Evolutionary conservation across 257 asterid genomes (phyloP), one percentile per base, ranked within the genome.

Genomic region (Forsythia viridissima): DNA sequence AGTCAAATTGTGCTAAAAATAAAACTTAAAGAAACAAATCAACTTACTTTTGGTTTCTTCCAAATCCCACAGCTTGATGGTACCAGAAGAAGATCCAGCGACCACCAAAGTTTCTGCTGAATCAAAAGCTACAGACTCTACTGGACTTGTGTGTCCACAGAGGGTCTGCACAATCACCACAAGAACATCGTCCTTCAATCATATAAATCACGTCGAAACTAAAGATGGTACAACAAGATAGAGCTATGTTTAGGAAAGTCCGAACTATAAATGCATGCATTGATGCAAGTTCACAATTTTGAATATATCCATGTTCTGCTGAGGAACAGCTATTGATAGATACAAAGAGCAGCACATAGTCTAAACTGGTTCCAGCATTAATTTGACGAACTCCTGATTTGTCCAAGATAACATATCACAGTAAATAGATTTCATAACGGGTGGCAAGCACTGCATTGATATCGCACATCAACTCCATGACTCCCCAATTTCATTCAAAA

Each of bases 11-110:
- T n/a, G 12, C 20, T 13, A 55, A 70, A 59, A 44, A 43, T 18
- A 72, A 65, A 57, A 24, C 73, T 59, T 75, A 72, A 67, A 55
- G 76, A 75, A 69, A 79, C 55, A 43, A 71, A 44, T 73, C 44
- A 65, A 82, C 97, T 83, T 83, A 95, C 99, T 91, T 84, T 93
- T 93, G 70, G 96, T 89, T 86, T 96, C 98, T 87, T 93, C 98
- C 80, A 96, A 83, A 85, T 96, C 99, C 99, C 99, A 96, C 88
- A 96, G 80, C 78, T 93, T 93, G 80, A 96, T 89, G 82, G 92
- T 91, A 78, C 99, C 98, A 75, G 98, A 92, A 69, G 99, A 93
- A 75, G 99, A 91, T 84, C 99, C 99, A 83, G 97, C 98, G 63
- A 82, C 87, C 86, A 92, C 99, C 82, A 90, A 87, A 85, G 85